Percentiles rank a stretch among this genome's conserved stretches.
phyloP scores from a whole-genome alignment of 2,329 filamentous ascomycete species.

The Aureobasidium subglaciale region DNA sequence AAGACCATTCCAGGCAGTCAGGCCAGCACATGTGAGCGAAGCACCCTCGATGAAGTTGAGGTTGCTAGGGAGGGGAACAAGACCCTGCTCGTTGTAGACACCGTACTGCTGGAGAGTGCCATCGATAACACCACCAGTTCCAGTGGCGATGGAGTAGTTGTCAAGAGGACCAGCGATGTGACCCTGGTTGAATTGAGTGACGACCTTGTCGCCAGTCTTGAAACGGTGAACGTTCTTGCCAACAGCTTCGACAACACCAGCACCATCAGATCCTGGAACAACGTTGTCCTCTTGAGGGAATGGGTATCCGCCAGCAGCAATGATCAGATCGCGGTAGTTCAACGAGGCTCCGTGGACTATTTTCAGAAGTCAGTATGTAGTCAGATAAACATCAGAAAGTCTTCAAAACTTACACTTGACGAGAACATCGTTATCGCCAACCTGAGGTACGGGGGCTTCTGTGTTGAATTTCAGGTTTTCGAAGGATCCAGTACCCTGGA shows the following conservation, averaged over 20 bases:
- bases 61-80: conserved; percentile 57
- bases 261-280: conserved; percentile 45
- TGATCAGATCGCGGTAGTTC: conserved; percentile 45
- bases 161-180: conserved; percentile 47
- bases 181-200: conserved; percentile 56
- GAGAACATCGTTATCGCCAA: conserved; percentile 65
- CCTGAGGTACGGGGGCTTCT: conserved; percentile 46
- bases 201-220: conserved; percentile 52
- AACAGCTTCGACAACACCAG: conserved; percentile 45
- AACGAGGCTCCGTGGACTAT: conserved; percentile 42
- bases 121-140: conserved; percentile 61
- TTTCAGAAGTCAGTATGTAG: not conserved
- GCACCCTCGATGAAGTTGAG: conserved; percentile 41
- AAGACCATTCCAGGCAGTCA: conserved; percentile 48
- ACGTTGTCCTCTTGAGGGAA: conserved; percentile 36
- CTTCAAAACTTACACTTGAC: conserved; percentile 50
- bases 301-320: conserved; percentile 40
- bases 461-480: conserved; percentile 53
- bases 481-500: conserved; percentile 51
- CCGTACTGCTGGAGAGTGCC: conserved; percentile 62
- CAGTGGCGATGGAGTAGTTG: conserved; percentile 37
- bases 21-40: conserved; percentile 41
- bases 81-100: conserved; percentile 58
- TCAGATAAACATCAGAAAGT: too few species aligned
- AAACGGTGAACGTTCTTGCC: conserved; percentile 51